Base-by-base conservation (phyloP, 768 basidiomycete species). In the Gyrodon lividus region DNA sequence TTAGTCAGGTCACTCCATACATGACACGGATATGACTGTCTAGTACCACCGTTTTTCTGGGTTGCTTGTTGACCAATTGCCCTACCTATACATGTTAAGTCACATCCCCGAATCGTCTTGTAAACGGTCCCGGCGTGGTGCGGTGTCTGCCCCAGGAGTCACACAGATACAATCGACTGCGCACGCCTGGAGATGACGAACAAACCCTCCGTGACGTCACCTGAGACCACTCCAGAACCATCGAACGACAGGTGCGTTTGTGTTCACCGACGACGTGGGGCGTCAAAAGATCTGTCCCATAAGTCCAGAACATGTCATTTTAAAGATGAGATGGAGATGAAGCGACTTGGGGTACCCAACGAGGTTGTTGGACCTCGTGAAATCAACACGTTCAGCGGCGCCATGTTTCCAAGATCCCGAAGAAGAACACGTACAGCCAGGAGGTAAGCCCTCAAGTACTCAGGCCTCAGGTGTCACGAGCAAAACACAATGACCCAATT, bases 11-110 rank as follows among this genome's bases (percentile, higher is more conserved):
- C 28, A 28, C 39, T 23, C 2, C 10, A 22, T 10, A 41, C 22
- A 54, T 59, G 44, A 55, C 58, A 53, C 64, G 63, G 64, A 66
- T 48, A 66, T 64, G 61, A 66, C 64, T 19, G 54, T 51, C 20
- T 53, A 63, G 31, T 50, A 51, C 35, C 50, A 48, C 60, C 40
- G 31, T 45, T 41, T 23, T 35, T 4, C 35, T 38, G 34, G 35
- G 46, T 37, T 50, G 31, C 50, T 48, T 26, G 41, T 45, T 46
- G 61, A 46, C 41, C 52, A 45, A 37, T 37, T 17, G 48, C 5
- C 46, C 28, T 28, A 34, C 35, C 59, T 48, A 63, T 52, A 63
- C 44, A 52, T 46, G 61, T 49, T 48, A 51, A 45, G 34, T 19
- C 31, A 50, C 52, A 48, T 66, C 33, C 62, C 51, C 30, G 44